A percentile compares a stretch with the other conserved stretches of the same genome.
phyloP scores from a whole-genome alignment of 2,329 filamentous ascomycete species.

The Claviceps digitariae region DNA sequence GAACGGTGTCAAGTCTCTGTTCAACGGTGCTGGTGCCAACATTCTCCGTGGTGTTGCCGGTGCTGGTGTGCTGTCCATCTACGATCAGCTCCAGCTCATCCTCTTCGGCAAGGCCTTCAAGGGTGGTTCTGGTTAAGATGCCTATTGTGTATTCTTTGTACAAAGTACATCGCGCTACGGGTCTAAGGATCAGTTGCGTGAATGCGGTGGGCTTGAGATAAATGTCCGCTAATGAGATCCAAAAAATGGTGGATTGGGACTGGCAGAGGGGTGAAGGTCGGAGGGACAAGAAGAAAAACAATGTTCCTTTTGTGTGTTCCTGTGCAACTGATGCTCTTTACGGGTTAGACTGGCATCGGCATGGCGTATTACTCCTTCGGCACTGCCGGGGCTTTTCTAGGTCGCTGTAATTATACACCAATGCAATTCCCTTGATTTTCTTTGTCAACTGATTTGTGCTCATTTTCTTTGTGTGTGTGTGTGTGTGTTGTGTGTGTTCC shows the following conservation, averaged over 20 bases:
- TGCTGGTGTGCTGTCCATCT: slow-evolving; percentile 99
- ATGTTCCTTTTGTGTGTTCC: slow-evolving; percentile 15
- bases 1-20: slow-evolving; percentile 97
- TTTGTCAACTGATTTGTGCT: background rate
- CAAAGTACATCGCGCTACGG: slow-evolving; percentile 24
- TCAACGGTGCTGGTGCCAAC: slow-evolving; percentile 99
- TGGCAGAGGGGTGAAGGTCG: slow-evolving; percentile 29
- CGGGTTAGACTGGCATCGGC: slow-evolving; percentile 36
- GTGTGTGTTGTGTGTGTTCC: no score
- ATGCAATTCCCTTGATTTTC: slow-evolving; percentile 36
- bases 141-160: slow-evolving; percentile 24
- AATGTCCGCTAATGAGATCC: slow-evolving; percentile 25
- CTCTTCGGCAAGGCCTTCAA: slow-evolving; percentile 99
- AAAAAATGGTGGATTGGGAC: slow-evolving; percentile 32
- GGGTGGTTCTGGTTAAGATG: slow-evolving; percentile 37
- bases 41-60: slow-evolving; percentile 99
- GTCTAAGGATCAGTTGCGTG: slow-evolving; percentile 17
- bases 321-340: slow-evolving; percentile 29
- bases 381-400: slow-evolving; percentile 34
- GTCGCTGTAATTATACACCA: slow-evolving; percentile 51
- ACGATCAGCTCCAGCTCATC: slow-evolving; percentile 98
- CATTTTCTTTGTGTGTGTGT: no score
- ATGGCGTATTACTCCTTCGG: slow-evolving; percentile 31
- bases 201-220: slow-evolving; percentile 23
- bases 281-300: slow-evolving; percentile 24